These are phyloP conservation scores for Perilla frutescens DNA, from an alignment of 257 asterid genomes.

Conservation along the genomic window DNA sequence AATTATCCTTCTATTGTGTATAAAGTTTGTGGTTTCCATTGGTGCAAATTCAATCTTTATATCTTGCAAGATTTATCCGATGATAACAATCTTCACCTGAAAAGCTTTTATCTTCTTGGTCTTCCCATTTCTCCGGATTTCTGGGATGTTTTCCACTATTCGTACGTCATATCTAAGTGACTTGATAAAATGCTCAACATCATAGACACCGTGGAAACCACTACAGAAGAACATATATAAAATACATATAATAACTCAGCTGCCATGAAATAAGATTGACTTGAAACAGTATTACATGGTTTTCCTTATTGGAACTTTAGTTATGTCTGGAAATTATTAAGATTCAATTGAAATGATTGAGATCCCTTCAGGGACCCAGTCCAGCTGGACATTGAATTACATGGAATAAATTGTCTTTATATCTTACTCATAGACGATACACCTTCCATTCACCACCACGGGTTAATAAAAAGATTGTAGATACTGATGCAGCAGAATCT, in stretches of 20 bases:
- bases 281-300: constrained; percentile 6
- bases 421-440: background rate
- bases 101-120: constrained; percentile 77
- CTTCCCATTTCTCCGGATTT: constrained; percentile 80
- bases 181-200: constrained; percentile 88
- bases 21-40: too few relatives aligned
- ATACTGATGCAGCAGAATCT: constrained; percentile 17
- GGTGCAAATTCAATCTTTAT: background rate
- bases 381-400: constrained; percentile 23
- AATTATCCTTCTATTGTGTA: too few relatives aligned
- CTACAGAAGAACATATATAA: constrained; percentile 47
- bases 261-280: constrained; percentile 23
- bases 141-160: constrained; percentile 93
- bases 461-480: background rate
- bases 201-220: constrained; percentile 94
- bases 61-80: constrained; percentile 26
- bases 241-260: constrained; percentile 26
- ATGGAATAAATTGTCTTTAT: constrained; percentile 14
- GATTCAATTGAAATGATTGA: constrained; percentile 26
- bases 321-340: constrained; percentile 13
- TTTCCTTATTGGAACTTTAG: background rate
- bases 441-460: constrained; percentile 21
- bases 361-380: constrained; percentile 3
- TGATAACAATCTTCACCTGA: constrained; percentile 61
- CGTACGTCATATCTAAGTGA: constrained; percentile 84